Evolutionary conservation across 208 protist species (phyloP), one percentile per base, ranked within the genome.

Genomic region (Leishmania gerbilli): DNA sequence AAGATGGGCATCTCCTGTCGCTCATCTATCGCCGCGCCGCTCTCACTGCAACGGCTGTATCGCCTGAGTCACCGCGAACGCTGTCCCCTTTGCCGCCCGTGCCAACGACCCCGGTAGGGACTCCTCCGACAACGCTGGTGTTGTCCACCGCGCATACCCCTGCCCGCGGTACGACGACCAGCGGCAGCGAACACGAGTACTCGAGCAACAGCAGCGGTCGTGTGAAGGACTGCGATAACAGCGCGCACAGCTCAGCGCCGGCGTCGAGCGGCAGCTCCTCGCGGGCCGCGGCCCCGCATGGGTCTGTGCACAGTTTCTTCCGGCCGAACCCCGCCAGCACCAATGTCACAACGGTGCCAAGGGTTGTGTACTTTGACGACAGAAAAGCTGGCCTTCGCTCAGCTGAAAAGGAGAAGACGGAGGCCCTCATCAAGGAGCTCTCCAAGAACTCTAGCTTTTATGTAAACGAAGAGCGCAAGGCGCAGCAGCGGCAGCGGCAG

Each of bases 381-480:
- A 91, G 81, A n/a, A 97, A 97, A 76, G 91, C 92, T 0, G 92
- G 93, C 27, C 79, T 97, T 71, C 82, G 90, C 53, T 62, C 74
- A 2, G 92, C 93, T 0, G 91, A 97, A 83, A 92, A 91, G 75
- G 68, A 45, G 17, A 87, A 87, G 76, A 89, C 82, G 6, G 88
- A 92, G 67, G 84, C 85, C 27, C 72, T 95, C 53, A 93, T 97
- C 51, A 68, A 79, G 42, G 82, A 90, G 40, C 51, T 86, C 31
- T 94, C 92, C 6, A 81, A 91, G 51, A 90, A 91, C 69, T 94
- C 92, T 0, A 71, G 68, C 37, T 97, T 87, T 76, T 95, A 95
- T 79, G 51, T 56, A 2, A 95, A 97, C 77, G 91, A 97, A 75
- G 82, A 93, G 82, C 87, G 91, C 5, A 95, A 94, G 82, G 83